Evolutionary conservation across 1,284 basidiomycete species (phyloP).

Genomic region (Agroathelia rolfsii): DNA sequence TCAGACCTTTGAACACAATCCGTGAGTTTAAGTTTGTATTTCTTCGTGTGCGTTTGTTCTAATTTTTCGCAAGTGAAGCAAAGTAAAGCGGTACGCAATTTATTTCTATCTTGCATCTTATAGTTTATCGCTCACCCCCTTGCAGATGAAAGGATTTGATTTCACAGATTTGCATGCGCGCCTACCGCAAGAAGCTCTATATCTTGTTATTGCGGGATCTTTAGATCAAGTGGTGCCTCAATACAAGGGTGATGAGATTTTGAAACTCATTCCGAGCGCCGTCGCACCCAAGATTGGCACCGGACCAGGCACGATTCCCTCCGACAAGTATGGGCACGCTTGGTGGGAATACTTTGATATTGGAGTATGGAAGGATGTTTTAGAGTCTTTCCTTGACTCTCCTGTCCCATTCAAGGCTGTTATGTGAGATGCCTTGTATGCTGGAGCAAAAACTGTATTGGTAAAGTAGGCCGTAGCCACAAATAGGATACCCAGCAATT

Average conservation of each 20-base stretch:
- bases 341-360: slow-evolving; percentile 38
- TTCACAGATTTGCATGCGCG: slow-evolving; percentile 5
- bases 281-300: slow-evolving; percentile 23
- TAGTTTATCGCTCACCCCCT: background rate
- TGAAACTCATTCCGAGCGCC: slow-evolving; percentile 27
- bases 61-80: slow-evolving; percentile 9
- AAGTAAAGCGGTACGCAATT: slow-evolving; percentile 4
- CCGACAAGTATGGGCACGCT: slow-evolving; percentile 30
- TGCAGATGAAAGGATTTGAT: slow-evolving; percentile 4
- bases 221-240: slow-evolving; percentile 30
- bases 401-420: slow-evolving; percentile 5
- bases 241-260: slow-evolving; percentile 22
- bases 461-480: background rate
- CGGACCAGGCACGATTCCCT: slow-evolving; percentile 26
- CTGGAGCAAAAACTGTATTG: slow-evolving; percentile 4
- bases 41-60: slow-evolving; percentile 1
- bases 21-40: slow-evolving; percentile 4
- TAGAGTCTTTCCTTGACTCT: slow-evolving; percentile 24
- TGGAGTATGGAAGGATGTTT: slow-evolving; percentile 29
- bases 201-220: slow-evolving; percentile 33
- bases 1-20: slow-evolving; percentile 6
- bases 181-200: slow-evolving; percentile 16
- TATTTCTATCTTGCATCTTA: background rate
- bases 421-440: slow-evolving; percentile 3
- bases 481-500: no score